Percentiles rank a stretch among this genome's conserved stretches.
Evolutionary conservation across 306 rosid genomes (phyloP).

Genomic region (Styphnolobium japonicum): DNA sequence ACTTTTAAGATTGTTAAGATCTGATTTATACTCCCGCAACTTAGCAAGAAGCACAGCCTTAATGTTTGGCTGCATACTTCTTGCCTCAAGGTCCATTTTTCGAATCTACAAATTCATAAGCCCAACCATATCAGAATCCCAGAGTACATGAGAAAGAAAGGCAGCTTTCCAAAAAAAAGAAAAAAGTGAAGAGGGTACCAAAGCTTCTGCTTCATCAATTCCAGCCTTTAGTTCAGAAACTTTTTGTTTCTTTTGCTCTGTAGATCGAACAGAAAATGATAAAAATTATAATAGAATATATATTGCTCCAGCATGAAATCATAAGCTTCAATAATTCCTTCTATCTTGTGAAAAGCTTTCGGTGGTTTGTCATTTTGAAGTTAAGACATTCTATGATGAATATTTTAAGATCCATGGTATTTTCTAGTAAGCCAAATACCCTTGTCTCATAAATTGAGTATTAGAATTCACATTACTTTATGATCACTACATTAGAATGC

Average conservation of each 20-base stretch:
- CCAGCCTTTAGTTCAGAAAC: constrained; percentile 67
- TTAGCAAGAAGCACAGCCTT: constrained; percentile 73
- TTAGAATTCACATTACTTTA: neutral
- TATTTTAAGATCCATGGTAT: neutral
- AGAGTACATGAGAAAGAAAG: constrained; percentile 19
- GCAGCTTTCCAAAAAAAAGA: constrained; percentile 6
- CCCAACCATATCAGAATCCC: constrained; percentile 10
- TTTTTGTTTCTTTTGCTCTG: constrained; percentile 84
- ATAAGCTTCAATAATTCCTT: neutral
- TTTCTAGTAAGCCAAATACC: neutral
- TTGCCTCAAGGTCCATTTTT: constrained; percentile 85
- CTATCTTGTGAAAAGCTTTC: neutral
- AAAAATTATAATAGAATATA: neutral
- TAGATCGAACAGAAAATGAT: constrained; percentile 25
- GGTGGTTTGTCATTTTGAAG: neutral
- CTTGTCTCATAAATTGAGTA: neutral
- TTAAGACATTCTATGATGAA: neutral
- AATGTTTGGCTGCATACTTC: constrained; percentile 73
- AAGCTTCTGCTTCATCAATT: constrained; percentile 73
- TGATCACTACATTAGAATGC: neutral
- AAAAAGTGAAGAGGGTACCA: constrained; percentile 45
- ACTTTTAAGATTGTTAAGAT: constrained; percentile 69
- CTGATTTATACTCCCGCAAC: constrained; percentile 87
- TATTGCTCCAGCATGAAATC: neutral
- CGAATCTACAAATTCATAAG: constrained; percentile 52